Conservation (phyloP, 495 filamentous ascomycete genomes). For the Xylaria bambusicola region DNA sequence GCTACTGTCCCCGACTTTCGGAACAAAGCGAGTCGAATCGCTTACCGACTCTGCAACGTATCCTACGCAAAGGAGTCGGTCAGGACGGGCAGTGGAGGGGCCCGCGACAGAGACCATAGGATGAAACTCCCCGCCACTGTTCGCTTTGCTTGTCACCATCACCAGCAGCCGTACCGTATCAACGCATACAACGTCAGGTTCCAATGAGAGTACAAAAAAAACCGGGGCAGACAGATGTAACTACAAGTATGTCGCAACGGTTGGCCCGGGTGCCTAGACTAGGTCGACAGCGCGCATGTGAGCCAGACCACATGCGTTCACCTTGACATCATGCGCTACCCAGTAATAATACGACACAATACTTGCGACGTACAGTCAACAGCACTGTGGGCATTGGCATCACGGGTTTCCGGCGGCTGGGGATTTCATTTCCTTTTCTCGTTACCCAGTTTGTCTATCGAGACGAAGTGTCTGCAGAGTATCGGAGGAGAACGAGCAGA, state of each 20-base stretch:
- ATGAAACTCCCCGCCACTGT: not conserved
- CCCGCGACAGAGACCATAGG: too few relatives aligned
- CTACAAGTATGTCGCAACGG: too few relatives aligned
- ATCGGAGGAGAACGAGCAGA: not conserved
- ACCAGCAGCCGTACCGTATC: not conserved
- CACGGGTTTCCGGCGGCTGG: not conserved
- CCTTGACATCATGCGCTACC: not conserved
- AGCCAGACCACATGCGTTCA: not conserved
- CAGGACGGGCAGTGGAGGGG: too few relatives aligned
- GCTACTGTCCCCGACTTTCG: too few relatives aligned
- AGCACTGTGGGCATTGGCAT: not conserved
- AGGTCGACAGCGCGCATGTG: not conserved
- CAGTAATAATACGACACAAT: too few relatives aligned
- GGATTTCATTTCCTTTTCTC: not conserved
- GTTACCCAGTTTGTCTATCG: not conserved
- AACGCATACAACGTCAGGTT: not conserved
- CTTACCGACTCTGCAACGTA: not conserved
- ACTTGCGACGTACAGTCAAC: not conserved
- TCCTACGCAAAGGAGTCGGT: not conserved
- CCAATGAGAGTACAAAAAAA: not conserved
- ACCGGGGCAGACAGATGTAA: conserved; percentile 6
- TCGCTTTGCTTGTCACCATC: not conserved
- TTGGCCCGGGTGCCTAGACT: conserved; percentile 8
- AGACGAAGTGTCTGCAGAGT: not conserved
- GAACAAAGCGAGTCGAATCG: not conserved